Percentiles rank a stretch among this genome's conserved stretches.
These are phyloP conservation scores for Dipteronia sinensis DNA, from an alignment of 345 rosid genomes.

Conservation along the genomic window DNA sequence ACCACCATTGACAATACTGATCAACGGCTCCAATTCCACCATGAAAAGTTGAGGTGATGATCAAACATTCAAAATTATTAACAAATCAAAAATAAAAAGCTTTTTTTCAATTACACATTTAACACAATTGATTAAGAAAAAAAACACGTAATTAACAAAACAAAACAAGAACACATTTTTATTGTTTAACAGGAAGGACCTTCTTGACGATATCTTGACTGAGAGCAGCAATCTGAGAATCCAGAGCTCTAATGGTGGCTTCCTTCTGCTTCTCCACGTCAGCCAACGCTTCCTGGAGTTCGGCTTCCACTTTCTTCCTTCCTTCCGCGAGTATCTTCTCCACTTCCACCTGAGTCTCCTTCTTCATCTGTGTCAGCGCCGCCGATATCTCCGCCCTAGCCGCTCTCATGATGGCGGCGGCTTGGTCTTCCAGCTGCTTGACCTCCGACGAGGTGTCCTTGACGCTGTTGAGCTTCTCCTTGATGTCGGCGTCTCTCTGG, in stretches of 20 bases:
- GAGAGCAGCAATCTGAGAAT: conserved; percentile 78
- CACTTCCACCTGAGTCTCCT: conserved; percentile 81
- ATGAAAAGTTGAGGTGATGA: not conserved
- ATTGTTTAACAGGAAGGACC: conserved; percentile 65
- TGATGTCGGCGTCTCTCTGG: conserved; percentile 66
- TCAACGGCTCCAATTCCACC: not conserved
- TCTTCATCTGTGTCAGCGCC: conserved; percentile 84
- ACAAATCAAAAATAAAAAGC: not conserved
- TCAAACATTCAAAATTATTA: too few relatives aligned
- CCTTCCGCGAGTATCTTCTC: conserved; percentile 66
- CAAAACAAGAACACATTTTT: not conserved
- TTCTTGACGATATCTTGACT: conserved; percentile 86
- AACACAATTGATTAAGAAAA: not conserved
- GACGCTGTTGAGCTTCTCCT: conserved; percentile 76
- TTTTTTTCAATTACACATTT: not conserved
- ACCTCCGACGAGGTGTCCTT: conserved; percentile 83
- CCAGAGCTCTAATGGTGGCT: conserved; percentile 70
- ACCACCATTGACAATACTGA: not conserved
- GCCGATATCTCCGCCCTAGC: conserved; percentile 93
- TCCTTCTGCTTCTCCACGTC: conserved; percentile 87
- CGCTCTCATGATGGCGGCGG: conserved; percentile 73
- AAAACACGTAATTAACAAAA: too few relatives aligned
- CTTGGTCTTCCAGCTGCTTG: conserved; percentile 86
- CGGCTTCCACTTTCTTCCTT: conserved; percentile 79
- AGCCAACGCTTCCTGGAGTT: conserved; percentile 72